A percentile compares a stretch with the other conserved stretches of the same genome.
These are phyloP conservation scores for Erigeron canadensis DNA, from an alignment of 129 eudicot genomes.

Conservation along the genomic window DNA sequence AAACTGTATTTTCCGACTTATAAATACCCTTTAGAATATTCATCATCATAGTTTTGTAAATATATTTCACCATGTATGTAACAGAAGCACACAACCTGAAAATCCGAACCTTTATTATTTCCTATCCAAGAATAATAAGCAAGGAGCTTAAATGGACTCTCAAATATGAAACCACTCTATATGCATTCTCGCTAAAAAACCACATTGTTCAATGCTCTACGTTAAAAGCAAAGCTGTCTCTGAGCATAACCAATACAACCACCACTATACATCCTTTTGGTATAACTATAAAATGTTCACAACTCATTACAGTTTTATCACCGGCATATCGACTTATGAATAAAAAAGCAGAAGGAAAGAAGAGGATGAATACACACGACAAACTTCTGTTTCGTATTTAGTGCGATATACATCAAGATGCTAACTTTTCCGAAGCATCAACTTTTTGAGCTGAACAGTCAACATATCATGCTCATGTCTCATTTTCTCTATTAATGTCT, in stretches of 20 bases:
- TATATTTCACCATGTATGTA: no score
- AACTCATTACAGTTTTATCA: slow-evolving; percentile 15
- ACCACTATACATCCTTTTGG: slow-evolving; percentile 28
- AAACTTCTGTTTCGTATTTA: neutral
- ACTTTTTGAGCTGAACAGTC: slow-evolving; percentile 53
- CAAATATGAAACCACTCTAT: no score
- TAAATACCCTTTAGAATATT: no score
- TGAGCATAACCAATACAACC: slow-evolving; percentile 18
- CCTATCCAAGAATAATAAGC: no score
- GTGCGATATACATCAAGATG: neutral
- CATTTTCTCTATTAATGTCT: slow-evolving; percentile 67
- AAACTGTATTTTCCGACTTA: no score
- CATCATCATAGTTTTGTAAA: no score
- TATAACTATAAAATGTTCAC: slow-evolving; percentile 11
- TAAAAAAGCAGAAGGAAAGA: neutral
- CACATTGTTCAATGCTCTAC: no score
- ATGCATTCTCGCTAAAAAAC: no score
- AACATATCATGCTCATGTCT: slow-evolving; percentile 57
- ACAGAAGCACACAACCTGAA: no score
- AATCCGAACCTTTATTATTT: no score
- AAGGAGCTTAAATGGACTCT: no score
- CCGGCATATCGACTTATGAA: slow-evolving; percentile 18
- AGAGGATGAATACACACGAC: slow-evolving; percentile 7
- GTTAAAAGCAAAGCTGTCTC: neutral
- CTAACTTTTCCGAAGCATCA: slow-evolving; percentile 35